Conservation (phyloP, 345 rosid genomes). For the Cochlearia excelsa region DNA sequence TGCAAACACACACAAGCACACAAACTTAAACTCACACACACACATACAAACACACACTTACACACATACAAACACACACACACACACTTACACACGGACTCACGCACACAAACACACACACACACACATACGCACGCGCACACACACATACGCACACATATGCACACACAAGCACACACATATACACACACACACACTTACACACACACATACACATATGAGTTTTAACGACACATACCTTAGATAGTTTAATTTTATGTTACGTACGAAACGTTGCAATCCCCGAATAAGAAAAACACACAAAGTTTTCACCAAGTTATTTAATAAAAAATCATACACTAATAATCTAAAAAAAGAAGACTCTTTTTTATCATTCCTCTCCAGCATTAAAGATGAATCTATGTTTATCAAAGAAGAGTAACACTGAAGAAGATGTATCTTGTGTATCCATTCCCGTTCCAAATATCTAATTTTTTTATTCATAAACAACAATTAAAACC, state of each 20-base stretch:
- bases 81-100: too few species aligned
- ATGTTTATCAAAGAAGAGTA: conserved; percentile 93
- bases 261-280: conserved; percentile 86
- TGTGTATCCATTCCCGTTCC: conserved; percentile 99
- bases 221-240: conserved; percentile 44
- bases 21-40: too few species aligned
- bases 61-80: too few species aligned
- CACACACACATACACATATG: background rate
- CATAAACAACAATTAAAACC: too few species aligned
- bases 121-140: too few species aligned
- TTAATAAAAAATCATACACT: background rate
- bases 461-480: conserved; percentile 47
- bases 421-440: conserved; percentile 92
- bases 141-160: too few species aligned
- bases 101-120: too few species aligned
- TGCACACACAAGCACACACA: too few species aligned
- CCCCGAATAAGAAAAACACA: conserved; percentile 46
- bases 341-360: background rate
- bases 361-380: conserved; percentile 49
- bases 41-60: too few species aligned
- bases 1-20: too few species aligned
- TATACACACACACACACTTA: too few species aligned
- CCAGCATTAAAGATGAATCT: conserved; percentile 98
- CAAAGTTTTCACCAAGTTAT: background rate
- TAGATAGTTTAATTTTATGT: conserved; percentile 88